phyloP scores from a whole-genome alignment of 164 flowering plant species.

The grape (Vitis vinifera) region ASM3070453v1 NC_081808.1:25371501-25372000 shows the following conservation, averaged over 20 bases:
- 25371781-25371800: background rate
- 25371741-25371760: background rate
- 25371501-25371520: background rate
- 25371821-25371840: too few species aligned
- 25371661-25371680: constrained; percentile 99
- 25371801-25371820: too few species aligned
- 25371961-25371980: constrained; percentile 89
- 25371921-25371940: constrained; percentile 95
- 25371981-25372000: constrained; percentile 89
- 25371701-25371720: constrained; percentile 98
- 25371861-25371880: constrained; percentile 2
- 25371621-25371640: background rate
- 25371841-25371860: background rate
- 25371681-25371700: constrained; percentile 97
- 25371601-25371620: background rate
- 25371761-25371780: background rate
- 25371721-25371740: constrained; percentile 59
- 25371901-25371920: constrained; percentile 98
- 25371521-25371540: background rate
- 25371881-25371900: constrained; percentile 96
- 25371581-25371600: background rate
- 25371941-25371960: constrained; percentile 91
- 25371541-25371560: background rate
- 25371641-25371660: constrained; percentile 62
- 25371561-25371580: background rate